Evolutionary conservation across 2,329 filamentous ascomycete species (phyloP), one percentile per base, ranked within the genome.

Genomic region (Tolypocladium cylindrosporum): DNA sequence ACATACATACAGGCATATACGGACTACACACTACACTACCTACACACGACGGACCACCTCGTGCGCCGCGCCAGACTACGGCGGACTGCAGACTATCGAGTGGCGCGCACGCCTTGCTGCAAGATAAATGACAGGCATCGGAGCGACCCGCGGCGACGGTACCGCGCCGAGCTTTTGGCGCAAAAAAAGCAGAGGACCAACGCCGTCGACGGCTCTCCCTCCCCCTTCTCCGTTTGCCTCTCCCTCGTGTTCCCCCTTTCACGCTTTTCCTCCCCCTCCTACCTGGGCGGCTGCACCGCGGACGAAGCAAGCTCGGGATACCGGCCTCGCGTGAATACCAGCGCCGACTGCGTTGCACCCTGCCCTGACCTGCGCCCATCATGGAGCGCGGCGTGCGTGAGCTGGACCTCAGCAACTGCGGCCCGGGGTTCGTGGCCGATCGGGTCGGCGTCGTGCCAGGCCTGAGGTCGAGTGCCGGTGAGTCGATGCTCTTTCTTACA

Each of bases 401-500:
- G 73, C 75, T 81, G 62, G 75, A 82, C 64, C 68, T 83, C 64
- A 77, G 76, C 61, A 71, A 73, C 57, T 78, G 73, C 60, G 72
- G 76, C 58, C 71, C 75, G 51, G 76, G 73, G 62, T 77, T 78
- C 55, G 75, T 83, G 62, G 76, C 77, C 57, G 78, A 82, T 68
- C 76, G 75, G 64, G 76, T 84, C 70, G 83, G 79, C 67, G 74
- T 78, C 45, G 77, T 85, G 48, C 82, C 82, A 3, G 82, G 77
- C 39, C 71, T 85, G 57, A 83, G 79, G 67, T 83, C 81, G 61
- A 84, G 82, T 67, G 78, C 82, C 67, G 82, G 82, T 85, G 70
- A 79, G 82, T 72, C 57, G 2, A 36, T 36, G 6, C 6, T 58
- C 59, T 59, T 60, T 59, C 53, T 55, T 61, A 58, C 55, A 42